Evolutionary conservation across 768 basidiomycete genomes (phyloP).

Genomic region (Suillus plorans): DNA sequence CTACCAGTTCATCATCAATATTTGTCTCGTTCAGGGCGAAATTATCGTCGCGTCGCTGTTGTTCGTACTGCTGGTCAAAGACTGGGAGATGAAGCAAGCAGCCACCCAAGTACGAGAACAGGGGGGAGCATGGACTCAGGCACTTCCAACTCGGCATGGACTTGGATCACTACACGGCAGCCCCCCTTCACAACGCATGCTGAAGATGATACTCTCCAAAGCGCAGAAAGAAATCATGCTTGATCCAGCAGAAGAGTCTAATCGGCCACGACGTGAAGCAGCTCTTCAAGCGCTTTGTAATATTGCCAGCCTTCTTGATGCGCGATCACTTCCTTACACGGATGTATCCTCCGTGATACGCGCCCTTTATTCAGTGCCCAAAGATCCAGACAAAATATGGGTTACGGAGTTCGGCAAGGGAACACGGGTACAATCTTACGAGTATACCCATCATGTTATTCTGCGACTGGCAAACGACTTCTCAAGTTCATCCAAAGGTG

Average conservation of each 20-base stretch:
- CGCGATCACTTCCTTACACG: conserved; percentile 44
- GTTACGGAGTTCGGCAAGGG: conserved; percentile 25
- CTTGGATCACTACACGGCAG: conserved; percentile 6
- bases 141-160: conserved; percentile 19
- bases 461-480: conserved; percentile 35
- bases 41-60: conserved; percentile 73
- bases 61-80: conserved; percentile 63
- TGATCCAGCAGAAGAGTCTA: conserved; percentile 20
- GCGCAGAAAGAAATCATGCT: conserved; percentile 32
- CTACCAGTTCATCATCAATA: conserved; percentile 58
- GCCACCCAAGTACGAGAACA: conserved; percentile 23
- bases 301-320: conserved; percentile 52
- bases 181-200: conserved; percentile 29
- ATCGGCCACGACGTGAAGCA: conserved; percentile 25
- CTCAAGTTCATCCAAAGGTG: neutral
- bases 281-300: conserved; percentile 63
- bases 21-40: conserved; percentile 76
- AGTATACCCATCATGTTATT: conserved; percentile 51
- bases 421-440: conserved; percentile 38
- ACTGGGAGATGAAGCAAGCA: conserved; percentile 49
- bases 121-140: conserved; percentile 12
- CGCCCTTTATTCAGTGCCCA: conserved; percentile 47
- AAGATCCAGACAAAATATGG: conserved; percentile 39
- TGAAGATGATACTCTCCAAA: conserved; percentile 31
- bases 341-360: conserved; percentile 46